phyloP scores from a whole-genome alignment of 371 early-diverging fungal species.

The Parasitella parasitica region DNA sequence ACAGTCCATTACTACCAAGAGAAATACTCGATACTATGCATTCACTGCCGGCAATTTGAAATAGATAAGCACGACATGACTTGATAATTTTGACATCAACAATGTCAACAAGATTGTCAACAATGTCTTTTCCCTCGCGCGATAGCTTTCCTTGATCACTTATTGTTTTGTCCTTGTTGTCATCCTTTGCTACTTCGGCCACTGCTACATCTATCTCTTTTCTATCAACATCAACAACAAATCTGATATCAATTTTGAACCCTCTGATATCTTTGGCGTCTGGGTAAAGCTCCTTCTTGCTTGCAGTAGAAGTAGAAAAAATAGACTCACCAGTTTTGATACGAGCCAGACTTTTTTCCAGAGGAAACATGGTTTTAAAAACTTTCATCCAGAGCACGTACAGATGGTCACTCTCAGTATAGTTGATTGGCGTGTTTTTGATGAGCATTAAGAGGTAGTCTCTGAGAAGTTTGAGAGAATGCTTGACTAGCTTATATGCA shows the following conservation, averaged over 20 bases:
- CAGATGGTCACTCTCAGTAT: conserved; percentile 2
- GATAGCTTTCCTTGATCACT: conserved; percentile 8
- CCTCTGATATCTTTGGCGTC: background rate
- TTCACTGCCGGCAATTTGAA: too few species aligned
- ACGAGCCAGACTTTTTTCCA: background rate
- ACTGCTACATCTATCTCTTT: conserved; percentile 4
- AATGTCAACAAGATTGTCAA: conserved; percentile 8
- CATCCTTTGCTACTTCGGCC: conserved; percentile 4
- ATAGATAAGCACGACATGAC: too few species aligned
- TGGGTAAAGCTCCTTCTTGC: conserved; percentile 6
- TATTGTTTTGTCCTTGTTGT: conserved; percentile 8
- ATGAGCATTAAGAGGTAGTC: too few species aligned
- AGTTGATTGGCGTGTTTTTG: too few species aligned
- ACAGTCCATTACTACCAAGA: conserved; percentile 2
- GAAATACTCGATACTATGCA: conserved; percentile 9
- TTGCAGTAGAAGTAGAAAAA: background rate
- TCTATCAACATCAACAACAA: conserved; percentile 4
- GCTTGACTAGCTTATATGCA: too few species aligned
- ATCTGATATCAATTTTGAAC: conserved; percentile 7
- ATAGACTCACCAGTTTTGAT: conserved; percentile 14
- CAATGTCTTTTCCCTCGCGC: conserved; percentile 6
- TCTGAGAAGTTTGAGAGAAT: too few species aligned
- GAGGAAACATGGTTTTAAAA: conserved; percentile 7
- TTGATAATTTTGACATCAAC: background rate
- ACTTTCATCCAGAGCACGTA: conserved; percentile 3